Evolutionary conservation across 2,329 filamentous ascomycete species (phyloP).

Genomic region (Juglanconis juglandina): DNA sequence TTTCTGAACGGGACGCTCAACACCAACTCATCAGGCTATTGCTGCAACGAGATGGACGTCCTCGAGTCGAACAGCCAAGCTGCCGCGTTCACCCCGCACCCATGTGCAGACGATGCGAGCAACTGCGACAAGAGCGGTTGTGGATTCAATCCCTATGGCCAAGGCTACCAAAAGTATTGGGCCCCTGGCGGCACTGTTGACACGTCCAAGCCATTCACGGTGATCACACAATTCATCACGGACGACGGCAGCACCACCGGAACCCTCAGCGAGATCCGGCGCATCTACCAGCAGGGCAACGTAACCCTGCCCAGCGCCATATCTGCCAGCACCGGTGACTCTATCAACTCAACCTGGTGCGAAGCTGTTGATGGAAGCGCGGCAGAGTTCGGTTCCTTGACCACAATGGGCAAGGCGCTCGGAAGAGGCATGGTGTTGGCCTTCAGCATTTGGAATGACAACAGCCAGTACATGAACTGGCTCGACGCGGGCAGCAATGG

Average conservation of each 20-base stretch:
- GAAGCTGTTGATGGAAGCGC: conserved; percentile 25
- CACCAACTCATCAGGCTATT: conserved; percentile 40
- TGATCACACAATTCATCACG: conserved; percentile 44
- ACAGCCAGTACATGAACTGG: conserved; percentile 45
- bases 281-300: conserved; percentile 44
- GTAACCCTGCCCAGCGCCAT: conserved; percentile 35
- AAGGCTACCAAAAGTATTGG: conserved; percentile 27
- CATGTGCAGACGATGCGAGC: conserved; percentile 39
- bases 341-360: conserved; percentile 50
- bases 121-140: conserved; percentile 56
- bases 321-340: conserved; percentile 20
- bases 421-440: conserved; percentile 41
- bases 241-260: conserved; percentile 33
- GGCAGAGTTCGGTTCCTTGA: conserved; percentile 24
- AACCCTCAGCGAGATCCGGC: conserved; percentile 40
- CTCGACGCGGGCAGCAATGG: conserved; percentile 43
- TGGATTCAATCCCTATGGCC: conserved; percentile 38
- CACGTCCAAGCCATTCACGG: conserved; percentile 36
- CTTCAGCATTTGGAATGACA: conserved; percentile 48
- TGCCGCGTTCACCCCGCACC: conserved; percentile 56
- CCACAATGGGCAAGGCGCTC: conserved; percentile 37
- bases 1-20: conserved; percentile 39
- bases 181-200: conserved; percentile 38
- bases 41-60: conserved; percentile 48
- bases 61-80: conserved; percentile 59